Evolutionary conservation across 164 flowering plant genomes (phyloP), one percentile per base, ranked within the genome.

Genomic region (Brasenia schreberi): DNA sequence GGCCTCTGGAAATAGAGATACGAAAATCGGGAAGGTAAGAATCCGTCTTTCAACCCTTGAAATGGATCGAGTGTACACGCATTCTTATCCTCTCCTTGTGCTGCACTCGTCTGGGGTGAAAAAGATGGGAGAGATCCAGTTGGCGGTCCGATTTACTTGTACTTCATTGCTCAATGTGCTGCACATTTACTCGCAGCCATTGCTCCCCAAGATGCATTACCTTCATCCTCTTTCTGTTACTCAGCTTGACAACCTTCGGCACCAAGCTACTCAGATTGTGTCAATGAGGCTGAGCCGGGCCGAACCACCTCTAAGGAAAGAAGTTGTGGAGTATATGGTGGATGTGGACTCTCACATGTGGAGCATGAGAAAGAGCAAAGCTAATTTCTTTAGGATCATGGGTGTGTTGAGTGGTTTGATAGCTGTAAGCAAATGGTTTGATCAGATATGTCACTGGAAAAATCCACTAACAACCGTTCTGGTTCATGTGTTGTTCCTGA

Each of bases 41-140:
- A 83, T 85, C 33, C 76, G 90, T 0, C 67, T 85, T 0, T 85
- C 90, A 0, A 77, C 84, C 0, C 81, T 85, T 18, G 83, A 81
- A 59, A 74, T 81, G 6, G 77, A 74, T 59, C 64, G 82, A 59
- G 74, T 85, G 18, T 85, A 85, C 73, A 82, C 89, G 0, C 82
- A 83, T 59, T 72, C 78, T 9, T 83, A 85, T 63, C 89, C 89
- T 0, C 76, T 85, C 1, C 56, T 83, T 18, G 81, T 74, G 0
- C 64, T 83, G 44, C 77, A 79, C 3, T 65, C 83, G n/a, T 68
- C 75, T 1, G 89, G 89, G 39, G 79, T 85, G 42, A 82, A 83
- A 63, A 83, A 83, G 73, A 85, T 75, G 83, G 90, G 90, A 6
- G 90, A 85, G 62, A 61, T 85, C 42, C 86, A 85, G 18, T 65